Conservation (phyloP, 108 stramenopile species). For the Discostella pseudostelligera region DNA sequence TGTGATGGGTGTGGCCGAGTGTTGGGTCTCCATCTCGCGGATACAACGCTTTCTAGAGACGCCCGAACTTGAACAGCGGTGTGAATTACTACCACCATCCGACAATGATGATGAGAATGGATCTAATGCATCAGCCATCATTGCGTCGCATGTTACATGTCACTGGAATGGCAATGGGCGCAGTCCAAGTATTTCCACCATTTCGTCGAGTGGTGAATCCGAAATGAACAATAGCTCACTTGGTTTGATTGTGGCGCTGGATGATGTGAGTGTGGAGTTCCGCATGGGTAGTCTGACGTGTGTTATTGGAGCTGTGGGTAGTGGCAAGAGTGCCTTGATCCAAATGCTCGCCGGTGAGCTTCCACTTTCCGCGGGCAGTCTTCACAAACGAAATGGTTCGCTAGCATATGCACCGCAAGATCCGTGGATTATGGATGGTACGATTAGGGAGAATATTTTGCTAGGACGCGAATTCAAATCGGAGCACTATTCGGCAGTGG, state of each 20-base stretch:
- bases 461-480: conserved; percentile 58
- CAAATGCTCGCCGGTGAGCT: conserved; percentile 72
- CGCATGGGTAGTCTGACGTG: conserved; percentile 52
- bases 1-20: conserved; percentile 76
- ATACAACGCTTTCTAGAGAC: conserved; percentile 74
- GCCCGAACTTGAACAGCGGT: conserved; percentile 46
- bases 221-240: neutral
- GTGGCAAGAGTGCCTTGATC: conserved; percentile 69
- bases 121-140: conserved; percentile 7
- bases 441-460: conserved; percentile 83
- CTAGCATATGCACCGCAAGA: conserved; percentile 89
- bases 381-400: conserved; percentile 34
- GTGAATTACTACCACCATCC: neutral
- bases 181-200: too few species aligned
- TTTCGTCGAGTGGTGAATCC: too few species aligned
- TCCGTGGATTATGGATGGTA: conserved; percentile 91
- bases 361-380: conserved; percentile 41
- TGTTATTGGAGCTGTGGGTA: conserved; percentile 67
- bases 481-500: conserved; percentile 63
- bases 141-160: conserved; percentile 38
- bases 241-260: conserved; percentile 32
- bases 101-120: neutral
- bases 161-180: conserved; percentile 39
- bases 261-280: conserved; percentile 45
- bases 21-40: conserved; percentile 61